Evolutionary conservation across 495 filamentous ascomycete genomes (phyloP), one percentile per base, ranked within the genome.

Genomic region (Xeromyces bisporus): DNA sequence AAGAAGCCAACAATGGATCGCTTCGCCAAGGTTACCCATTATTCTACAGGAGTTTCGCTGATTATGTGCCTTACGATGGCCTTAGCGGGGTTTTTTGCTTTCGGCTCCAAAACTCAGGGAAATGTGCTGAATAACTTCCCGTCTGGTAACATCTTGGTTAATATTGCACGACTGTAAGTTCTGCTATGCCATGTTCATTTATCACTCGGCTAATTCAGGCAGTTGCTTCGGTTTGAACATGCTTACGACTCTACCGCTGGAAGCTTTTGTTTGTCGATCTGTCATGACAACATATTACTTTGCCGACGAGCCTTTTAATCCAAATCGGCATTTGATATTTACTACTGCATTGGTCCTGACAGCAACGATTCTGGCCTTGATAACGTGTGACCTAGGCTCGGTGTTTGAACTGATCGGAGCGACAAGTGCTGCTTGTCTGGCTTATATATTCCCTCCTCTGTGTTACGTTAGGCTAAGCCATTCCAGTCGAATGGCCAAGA

Each of bases 111-210:
- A 36, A 96, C 89, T 1, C 60, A 82, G 43, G 89, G 89, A 34
- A 96, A 97, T 49, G 83, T 97, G 23, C 73, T 97, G 33, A 97
- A 97, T 58, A 97, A 97, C 55, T 94, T 97, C 48, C 83, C 89
- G 3, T 62, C 70, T 6, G 70, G 84, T 46, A 94, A 92, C 51
- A 67, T 75, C 36, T 71, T 96, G 68, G 80, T 94, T 40, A 97
- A 94, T 50, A 71, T 96, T 32, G 89, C 89, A 25, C 72, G 89
- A 42, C 62, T 97, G 71, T 77, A 58, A 42, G 67, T 43, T 31
- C 8, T n/a, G 12, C 3, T 23, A 15, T 7, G n/a, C 15, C 11
- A 14, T 4, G 11, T 14, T 7, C 10, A 6, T n/a, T 2, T 20
- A 30, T 33, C 15, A 9, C 6, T 25, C 14, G 35, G 30, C 50